Evolutionary conservation across 495 filamentous ascomycete species (phyloP), one percentile per base, ranked within the genome.

Genomic region (Aspergillus bertholletiae): DNA sequence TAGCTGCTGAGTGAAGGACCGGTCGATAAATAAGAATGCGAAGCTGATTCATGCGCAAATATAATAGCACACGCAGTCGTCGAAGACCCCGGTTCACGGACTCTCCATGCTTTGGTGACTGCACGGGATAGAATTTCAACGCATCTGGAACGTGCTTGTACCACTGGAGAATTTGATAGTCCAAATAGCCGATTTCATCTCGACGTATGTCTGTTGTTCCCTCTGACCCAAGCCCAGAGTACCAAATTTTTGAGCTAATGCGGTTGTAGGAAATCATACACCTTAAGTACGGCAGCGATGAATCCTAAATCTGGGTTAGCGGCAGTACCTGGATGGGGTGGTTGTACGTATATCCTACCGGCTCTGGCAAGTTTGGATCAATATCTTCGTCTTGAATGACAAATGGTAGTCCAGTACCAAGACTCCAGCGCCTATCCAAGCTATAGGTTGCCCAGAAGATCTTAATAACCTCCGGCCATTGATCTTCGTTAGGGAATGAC

Each of bases 401-500:
- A 71, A 90, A 94, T 0, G 89, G 89, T 65, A 94, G 70, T 7
- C 90, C 90, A 0, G 87, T 89, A 13, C 87, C 86, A 28, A 94
- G 85, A 59, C 86, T 88, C 88, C 89, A 94, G 17, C 90, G 75
- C 18, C 88, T 73, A 63, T 96, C 90, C 49, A 96, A 73, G 23
- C 87, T 84, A 58, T 92, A 93, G 8, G 88, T 78, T 0, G 87
- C 75, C 90, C 90, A 96, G 63, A 96, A 96, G 0, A 87, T 81
- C 44, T 83, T 79, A 43, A 84, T 74, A 1, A 84, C 81, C 41
- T 78, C 74, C 27, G 74, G 69, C 45, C 87, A 81, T 26, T 89
- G 85, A 5, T 67, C 64, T 44, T 87, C 80, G 46, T 82, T 78
- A 7, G 84, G 76, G 54, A 80, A 76, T 18, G 84, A 81, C 49